Base-by-base conservation (phyloP, 805 yeast species). In the Wickerhamomyces ciferrii region DNA sequence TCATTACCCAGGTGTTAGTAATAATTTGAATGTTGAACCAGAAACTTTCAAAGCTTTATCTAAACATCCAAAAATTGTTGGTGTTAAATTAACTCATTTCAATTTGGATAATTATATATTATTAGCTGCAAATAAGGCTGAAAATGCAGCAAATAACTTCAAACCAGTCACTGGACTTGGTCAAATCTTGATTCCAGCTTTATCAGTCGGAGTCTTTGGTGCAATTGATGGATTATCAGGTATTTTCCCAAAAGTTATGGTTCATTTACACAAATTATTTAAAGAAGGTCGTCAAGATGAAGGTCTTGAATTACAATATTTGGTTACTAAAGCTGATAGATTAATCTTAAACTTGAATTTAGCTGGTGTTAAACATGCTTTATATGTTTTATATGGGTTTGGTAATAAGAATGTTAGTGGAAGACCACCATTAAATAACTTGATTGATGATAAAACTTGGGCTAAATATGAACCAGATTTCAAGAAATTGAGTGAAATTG, bases 171-270 rank as follows among this genome's bases (percentile, higher is more conserved):
- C 79, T 24, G 82, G 82, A n/a, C 65, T 75, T 27, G 80, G 79
- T 23, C 81, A 77, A 58, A 62, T 74, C 39, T 62, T 77, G 43
- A 59, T 75, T 38, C 81, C 81, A 17, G 71, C 72, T 21, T 59
- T 73, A 43, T 48, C 70, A 8, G 69, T 72, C 17, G 76, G 76
- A 11, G 66, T 67, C 43, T 62, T 64, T 42, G 82, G 81, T 27
- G 67, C 79, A 23, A 73, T 77, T 48, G 81, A 76, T 55, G 82
- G 78, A 7, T 61, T 75, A 42, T 68, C 76, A 27, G 79, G 77
- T 24, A 74, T 74, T 19, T 76, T 68, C 63, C 82, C 82, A 45
- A 74, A 72, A 60, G 58, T 71, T 7, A 68, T 71, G 45, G 70
- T 69, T 41, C 62, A 60, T 45, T 58, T 77, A 34, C 70, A 59